phyloP scores from a whole-genome alignment of 1,139 yeast species.

The Candida glucosophila region DNA sequence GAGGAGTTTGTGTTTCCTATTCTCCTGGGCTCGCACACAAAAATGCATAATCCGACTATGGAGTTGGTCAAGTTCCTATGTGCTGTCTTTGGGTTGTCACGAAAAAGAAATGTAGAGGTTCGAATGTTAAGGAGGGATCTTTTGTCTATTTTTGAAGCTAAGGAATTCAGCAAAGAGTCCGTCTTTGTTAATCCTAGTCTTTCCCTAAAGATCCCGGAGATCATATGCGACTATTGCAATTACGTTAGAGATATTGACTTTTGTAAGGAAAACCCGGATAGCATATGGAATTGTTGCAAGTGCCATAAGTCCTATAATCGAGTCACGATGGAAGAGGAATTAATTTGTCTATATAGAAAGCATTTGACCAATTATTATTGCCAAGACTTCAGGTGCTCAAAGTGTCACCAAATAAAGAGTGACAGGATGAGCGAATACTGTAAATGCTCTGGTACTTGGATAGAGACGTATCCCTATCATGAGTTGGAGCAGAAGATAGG shows the following conservation, averaged over 20 bases:
- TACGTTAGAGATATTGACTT: constrained; percentile 70
- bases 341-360: constrained; percentile 56
- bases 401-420: constrained; percentile 62
- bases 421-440: constrained; percentile 72
- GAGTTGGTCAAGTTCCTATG: constrained; percentile 72
- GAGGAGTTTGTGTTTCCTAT: constrained; percentile 64
- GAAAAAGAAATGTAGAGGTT: constrained; percentile 59
- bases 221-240: constrained; percentile 76
- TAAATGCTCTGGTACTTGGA: constrained; percentile 84
- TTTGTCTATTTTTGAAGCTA: constrained; percentile 62
- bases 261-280: constrained; percentile 52
- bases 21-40: constrained; percentile 61
- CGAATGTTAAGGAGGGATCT: constrained; percentile 70
- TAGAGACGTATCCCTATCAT: constrained; percentile 41
- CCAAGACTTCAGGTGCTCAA: constrained; percentile 77
- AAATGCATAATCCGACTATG: constrained; percentile 62
- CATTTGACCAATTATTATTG: constrained; percentile 52
- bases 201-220: constrained; percentile 54
- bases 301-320: constrained; percentile 63
- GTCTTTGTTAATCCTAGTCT: constrained; percentile 71
- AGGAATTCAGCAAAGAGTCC: constrained; percentile 78
- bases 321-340: constrained; percentile 67
- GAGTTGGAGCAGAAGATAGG: constrained; percentile 37
- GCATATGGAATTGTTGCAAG: constrained; percentile 58
- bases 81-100: constrained; percentile 64